Percentiles rank a stretch among this genome's conserved stretches.
Conservation (phyloP, 2,329 filamentous ascomycete species). For the Ampelomyces quisqualis region DNA sequence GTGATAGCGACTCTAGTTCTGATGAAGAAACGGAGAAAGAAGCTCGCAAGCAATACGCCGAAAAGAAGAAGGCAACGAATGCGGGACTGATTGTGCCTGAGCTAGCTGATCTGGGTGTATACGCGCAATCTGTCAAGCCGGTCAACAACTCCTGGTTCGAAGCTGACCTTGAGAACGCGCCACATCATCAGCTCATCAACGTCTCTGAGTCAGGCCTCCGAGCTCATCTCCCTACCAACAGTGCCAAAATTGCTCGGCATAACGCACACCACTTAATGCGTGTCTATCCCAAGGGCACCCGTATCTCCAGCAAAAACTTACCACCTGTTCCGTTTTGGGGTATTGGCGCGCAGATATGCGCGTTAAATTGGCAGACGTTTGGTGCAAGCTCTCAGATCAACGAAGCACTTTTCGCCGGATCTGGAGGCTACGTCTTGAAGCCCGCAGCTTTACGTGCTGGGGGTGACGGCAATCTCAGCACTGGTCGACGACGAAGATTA, state of each 20-base stretch:
- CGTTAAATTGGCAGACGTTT: constrained; percentile 70
- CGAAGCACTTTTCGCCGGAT: constrained; percentile 65
- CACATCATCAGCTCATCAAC: constrained; percentile 68
- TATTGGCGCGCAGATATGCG: constrained; percentile 67
- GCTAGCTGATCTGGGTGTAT: constrained; percentile 65
- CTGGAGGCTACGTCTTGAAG: constrained; percentile 67
- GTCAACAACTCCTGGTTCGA: constrained; percentile 66
- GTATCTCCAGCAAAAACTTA: constrained; percentile 66
- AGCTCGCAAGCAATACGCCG: constrained; percentile 57
- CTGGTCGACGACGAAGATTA: constrained; percentile 52
- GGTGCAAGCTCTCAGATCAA: constrained; percentile 67
- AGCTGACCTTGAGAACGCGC: constrained; percentile 49
- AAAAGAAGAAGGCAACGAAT: constrained; percentile 53
- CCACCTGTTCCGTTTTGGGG: constrained; percentile 65
- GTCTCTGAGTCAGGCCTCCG: constrained; percentile 64
- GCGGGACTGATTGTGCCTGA: constrained; percentile 61
- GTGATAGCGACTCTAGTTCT: constrained; percentile 33
- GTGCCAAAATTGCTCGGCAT: constrained; percentile 57
- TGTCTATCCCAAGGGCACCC: constrained; percentile 68
- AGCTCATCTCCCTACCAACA: constrained; percentile 52
- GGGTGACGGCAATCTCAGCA: constrained; percentile 54
- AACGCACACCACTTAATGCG: constrained; percentile 69
- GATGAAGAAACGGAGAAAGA: constrained; percentile 49
- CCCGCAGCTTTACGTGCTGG: constrained; percentile 60
- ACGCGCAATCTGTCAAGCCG: constrained; percentile 70